Base-by-base conservation (phyloP, 2,329 filamentous ascomycete species). In the Diaporthe citrichinensis region DNA sequence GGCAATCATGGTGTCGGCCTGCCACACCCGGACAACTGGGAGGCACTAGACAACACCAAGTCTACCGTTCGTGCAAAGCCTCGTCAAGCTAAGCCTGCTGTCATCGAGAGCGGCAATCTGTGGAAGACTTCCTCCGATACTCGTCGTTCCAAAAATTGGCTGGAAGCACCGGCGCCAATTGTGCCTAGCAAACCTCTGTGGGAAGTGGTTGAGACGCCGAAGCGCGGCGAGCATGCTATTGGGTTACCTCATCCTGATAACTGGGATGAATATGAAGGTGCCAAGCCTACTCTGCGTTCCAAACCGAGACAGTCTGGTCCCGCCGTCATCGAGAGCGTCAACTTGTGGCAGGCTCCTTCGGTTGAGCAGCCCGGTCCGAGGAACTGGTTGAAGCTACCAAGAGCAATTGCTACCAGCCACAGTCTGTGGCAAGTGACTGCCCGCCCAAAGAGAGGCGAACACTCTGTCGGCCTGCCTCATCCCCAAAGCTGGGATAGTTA, bases 1-100 rank as follows among this genome's bases (percentile, higher is more conserved):
- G 74, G 69, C 14, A 59, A 71, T 31, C 73, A 67, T 67, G 72
- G 71, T 8, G 78, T 77, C 36, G 83, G 83, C 69, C 80, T 85
- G 10, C 80, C 83, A n/a, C 84, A 87, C 77, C 85, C 84, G 17
- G 84, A 85, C 73, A 81, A 78, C 23, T 87, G 85, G 86, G 80
- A 81, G 49, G 77, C 77, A 53, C 85, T 86, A 73, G 78, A 83
- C 53, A 78, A 78, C 15, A 76, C 80, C 39, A 75, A 79, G n/a
- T 78, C 76, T 23, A 80, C 79, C 41, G 73, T 73, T 4, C 84
- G 84, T 72, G 74, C 81, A 20, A 81, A 82, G 71, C 78, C 80
- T 15, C 81, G 80, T 44, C 78, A 78, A 46, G 76, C 80, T 14
- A 81, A 82, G 62, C 78, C 81, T 15, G 76, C 78, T 20, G 74